These are phyloP conservation scores for Oidium heveae DNA, from an alignment of 2,329 filamentous ascomycete species.

Conservation along the genomic window DNA sequence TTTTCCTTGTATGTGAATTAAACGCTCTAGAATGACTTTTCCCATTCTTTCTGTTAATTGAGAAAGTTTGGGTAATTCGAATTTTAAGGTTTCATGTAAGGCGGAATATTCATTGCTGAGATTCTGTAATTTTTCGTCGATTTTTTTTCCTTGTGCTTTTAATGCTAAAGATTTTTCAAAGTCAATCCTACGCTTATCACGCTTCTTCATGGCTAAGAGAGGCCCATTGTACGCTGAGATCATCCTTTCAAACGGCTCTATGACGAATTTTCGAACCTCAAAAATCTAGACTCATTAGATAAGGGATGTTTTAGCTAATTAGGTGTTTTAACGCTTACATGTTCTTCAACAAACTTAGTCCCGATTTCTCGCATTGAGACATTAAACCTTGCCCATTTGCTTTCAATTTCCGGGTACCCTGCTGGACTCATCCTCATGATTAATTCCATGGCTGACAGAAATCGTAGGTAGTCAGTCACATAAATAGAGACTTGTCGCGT, in stretches of 20 bases:
- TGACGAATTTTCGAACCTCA: conserved; percentile 56
- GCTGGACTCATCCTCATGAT: conserved; percentile 57
- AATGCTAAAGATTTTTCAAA: conserved; percentile 62
- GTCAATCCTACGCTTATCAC: conserved; percentile 74
- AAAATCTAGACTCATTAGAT: conserved; percentile 19
- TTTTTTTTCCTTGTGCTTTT: conserved; percentile 57
- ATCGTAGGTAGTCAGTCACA: conserved; percentile 56
- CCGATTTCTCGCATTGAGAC: conserved; percentile 69
- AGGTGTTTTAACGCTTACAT: conserved; percentile 24
- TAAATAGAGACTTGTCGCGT: conserved; percentile 58
- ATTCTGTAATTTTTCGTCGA: conserved; percentile 65
- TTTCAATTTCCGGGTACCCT: conserved; percentile 62
- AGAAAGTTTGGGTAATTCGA: conserved; percentile 71
- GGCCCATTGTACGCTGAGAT: conserved; percentile 65
- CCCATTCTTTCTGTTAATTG: conserved; percentile 59
- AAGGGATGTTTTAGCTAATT: neutral
- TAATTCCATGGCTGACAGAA: conserved; percentile 58
- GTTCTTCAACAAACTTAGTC: conserved; percentile 58
- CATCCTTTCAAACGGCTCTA: conserved; percentile 57
- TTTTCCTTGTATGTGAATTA: conserved; percentile 57
- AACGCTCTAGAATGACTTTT: conserved; percentile 57
- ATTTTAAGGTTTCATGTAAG: conserved; percentile 78
- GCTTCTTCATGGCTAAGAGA: conserved; percentile 76
- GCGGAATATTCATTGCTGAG: conserved; percentile 62
- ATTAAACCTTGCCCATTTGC: conserved; percentile 83